Evolutionary conservation across 2,329 filamentous ascomycete species (phyloP), one percentile per base, ranked within the genome.

Genomic region (Coleophoma crateriformis): DNA sequence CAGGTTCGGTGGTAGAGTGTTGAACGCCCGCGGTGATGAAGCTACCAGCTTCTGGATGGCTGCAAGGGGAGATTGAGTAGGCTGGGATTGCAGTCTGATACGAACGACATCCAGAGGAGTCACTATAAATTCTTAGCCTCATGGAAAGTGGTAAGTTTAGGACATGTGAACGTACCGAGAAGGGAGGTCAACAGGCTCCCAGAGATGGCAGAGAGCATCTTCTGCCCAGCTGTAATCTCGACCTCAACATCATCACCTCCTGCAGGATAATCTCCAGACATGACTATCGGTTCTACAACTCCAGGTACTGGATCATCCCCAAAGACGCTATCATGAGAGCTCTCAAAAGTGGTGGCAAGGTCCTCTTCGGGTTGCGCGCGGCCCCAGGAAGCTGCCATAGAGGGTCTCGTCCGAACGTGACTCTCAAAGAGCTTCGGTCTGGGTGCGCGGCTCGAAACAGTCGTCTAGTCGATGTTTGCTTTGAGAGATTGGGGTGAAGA

Each of bases 81-180:
- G 74, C 71, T 97, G 92, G 2, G 94, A 92, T 69, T 99, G 94
- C 48, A 96, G 77, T 54, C 94, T 90, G 43, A 99, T 90, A 54
- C 94, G 89, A 53, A 99, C 94, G 54, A 99, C 94, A 65, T 99
- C 94, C 47, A 99, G 84, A 43, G 94, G 94, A 5, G 94, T 99
- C 33, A 95, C 92, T 95, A 58, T 37, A 35, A 14, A 20, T 35
- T 27, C 4, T 38, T n/a, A 34, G 22, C 20, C 14, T 15, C 22
- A 45, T 11, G 17, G 34, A 20, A 38, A 19, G 42, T 49, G 44
- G 45, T 40, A 37, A 17, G 44, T 46, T 42, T 45, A 47, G 8
- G 51, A 32, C 40, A 27, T n/a, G n/a, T 45, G 48, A 14, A 51
- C 50, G 57, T 77, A 96, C 91, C 89, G 39, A 97, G 78, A 22